A percentile compares a stretch with the other conserved stretches of the same genome.
These are phyloP conservation scores for Kodamaea kakaduensis DNA, from an alignment of 805 yeast species.

Conservation along the genomic window DNA sequence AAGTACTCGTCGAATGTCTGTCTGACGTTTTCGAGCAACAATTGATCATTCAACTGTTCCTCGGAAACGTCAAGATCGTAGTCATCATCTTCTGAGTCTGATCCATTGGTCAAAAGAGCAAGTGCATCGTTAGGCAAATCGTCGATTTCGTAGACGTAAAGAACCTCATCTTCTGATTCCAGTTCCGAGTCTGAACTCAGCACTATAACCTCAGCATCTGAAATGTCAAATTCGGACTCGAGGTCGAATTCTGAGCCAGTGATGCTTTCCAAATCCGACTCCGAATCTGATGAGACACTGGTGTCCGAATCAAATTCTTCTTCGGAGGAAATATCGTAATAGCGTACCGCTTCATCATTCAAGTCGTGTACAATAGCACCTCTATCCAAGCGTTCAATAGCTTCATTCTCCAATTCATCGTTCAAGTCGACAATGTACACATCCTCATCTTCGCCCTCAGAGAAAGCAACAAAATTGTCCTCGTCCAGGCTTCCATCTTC, in stretches of 20 bases:
- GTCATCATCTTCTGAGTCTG: conserved; percentile 14
- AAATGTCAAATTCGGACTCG: conserved; percentile 11
- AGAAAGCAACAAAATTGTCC: conserved; percentile 15
- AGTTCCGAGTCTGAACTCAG: conserved; percentile 17
- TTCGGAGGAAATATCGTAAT: conserved; percentile 16
- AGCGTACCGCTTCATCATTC: conserved; percentile 23
- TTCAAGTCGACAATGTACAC: conserved; percentile 24
- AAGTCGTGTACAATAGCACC: conserved; percentile 22
- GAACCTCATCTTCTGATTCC: conserved; percentile 20
- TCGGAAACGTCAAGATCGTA: conserved; percentile 22
- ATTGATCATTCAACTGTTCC: conserved; percentile 27
- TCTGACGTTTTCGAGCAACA: conserved; percentile 35
- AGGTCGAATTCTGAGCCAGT: conserved; percentile 9
- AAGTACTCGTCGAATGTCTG: conserved; percentile 33
- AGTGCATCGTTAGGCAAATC: conserved; percentile 23
- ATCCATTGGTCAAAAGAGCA: conserved; percentile 2
- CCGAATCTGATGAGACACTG: conserved; percentile 6
- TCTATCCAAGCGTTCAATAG: conserved; percentile 20
- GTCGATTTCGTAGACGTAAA: conserved; percentile 13
- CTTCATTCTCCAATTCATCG: conserved; percentile 33
- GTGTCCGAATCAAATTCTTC: conserved; percentile 9
- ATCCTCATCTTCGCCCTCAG: conserved; percentile 20
- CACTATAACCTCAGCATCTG: conserved; percentile 13
- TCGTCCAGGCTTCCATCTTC: conserved; percentile 20
- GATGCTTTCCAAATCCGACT: conserved; percentile 4